Conservation (phyloP, 257 asterid species). For the Asclepias syriaca region DNA sequence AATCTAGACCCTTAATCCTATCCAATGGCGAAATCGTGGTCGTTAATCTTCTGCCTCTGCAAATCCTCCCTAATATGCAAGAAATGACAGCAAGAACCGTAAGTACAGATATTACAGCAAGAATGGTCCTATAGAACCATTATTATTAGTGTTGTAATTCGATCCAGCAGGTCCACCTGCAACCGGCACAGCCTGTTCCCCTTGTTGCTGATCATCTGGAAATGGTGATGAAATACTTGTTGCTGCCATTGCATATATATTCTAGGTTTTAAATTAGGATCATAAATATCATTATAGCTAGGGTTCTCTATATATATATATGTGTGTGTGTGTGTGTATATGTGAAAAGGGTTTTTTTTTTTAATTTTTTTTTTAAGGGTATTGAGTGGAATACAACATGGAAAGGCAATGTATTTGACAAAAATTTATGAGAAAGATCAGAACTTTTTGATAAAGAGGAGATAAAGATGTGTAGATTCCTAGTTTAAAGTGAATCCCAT, state of each 20-base stretch:
- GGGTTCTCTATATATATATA: background rate
- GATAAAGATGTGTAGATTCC: conserved; percentile 1
- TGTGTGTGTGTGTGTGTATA: no score
- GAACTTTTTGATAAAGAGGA: background rate
- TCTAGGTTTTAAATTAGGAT: background rate
- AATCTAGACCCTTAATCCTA: conserved; percentile 16
- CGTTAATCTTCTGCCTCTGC: conserved; percentile 17
- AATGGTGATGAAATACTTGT: conserved; percentile 18
- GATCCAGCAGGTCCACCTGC: conserved; percentile 12
- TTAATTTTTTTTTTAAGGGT: background rate
- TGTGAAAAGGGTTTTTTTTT: background rate
- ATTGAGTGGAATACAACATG: conserved; percentile 23
- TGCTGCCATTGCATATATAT: conserved; percentile 20
- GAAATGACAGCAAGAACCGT: conserved; percentile 26
- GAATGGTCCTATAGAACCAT: conserved; percentile 34
- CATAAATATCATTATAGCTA: background rate
- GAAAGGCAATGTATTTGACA: conserved; percentile 14
- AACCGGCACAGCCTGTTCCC: conserved; percentile 18
- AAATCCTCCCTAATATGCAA: conserved; percentile 26
- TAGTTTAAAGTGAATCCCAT: conserved; percentile 19
- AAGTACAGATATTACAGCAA: conserved; percentile 33
- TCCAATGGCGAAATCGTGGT: conserved; percentile 3
- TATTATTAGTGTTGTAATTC: background rate
- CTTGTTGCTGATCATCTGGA: conserved; percentile 21
- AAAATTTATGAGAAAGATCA: conserved; percentile 9